Evolutionary conservation across 2,329 filamentous ascomycete species (phyloP).

Genomic region (Calonectria henricotiae): DNA sequence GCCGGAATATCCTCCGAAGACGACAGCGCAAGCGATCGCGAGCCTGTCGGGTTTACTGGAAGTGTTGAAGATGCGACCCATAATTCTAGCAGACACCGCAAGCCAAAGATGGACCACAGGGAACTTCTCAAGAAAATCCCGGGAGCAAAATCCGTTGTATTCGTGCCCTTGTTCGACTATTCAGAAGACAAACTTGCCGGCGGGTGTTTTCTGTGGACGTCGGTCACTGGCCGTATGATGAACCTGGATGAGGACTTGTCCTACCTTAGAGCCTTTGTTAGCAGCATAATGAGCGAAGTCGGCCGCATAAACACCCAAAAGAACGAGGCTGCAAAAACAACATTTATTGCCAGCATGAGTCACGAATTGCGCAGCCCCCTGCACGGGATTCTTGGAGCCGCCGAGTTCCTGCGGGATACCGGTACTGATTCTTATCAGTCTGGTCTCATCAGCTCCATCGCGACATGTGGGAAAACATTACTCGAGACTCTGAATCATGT

Average conservation of each 20-base stretch:
- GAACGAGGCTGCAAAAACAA: constrained; percentile 69
- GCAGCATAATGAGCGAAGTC: constrained; percentile 67
- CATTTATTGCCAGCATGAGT: constrained; percentile 74
- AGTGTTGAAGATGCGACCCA: background rate
- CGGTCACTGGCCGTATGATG: constrained; percentile 51
- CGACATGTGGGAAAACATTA: constrained; percentile 65
- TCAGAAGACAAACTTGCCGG: constrained; percentile 56
- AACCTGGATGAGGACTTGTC: constrained; percentile 58
- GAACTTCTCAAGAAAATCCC: constrained; percentile 57
- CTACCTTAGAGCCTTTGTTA: constrained; percentile 55
- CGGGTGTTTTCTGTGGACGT: constrained; percentile 45
- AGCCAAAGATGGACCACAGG: constrained; percentile 52
- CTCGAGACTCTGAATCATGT: constrained; percentile 68
- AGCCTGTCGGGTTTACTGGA: constrained; percentile 15
- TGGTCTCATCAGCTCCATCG: constrained; percentile 63
- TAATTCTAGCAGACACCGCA: constrained; percentile 34
- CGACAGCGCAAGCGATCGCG: constrained; percentile 53
- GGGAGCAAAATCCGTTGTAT: constrained; percentile 56
- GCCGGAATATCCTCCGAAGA: constrained; percentile 54
- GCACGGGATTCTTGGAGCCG: constrained; percentile 71
- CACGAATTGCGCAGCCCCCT: constrained; percentile 72
- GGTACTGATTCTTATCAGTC: constrained; percentile 58
- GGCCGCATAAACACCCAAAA: constrained; percentile 69
- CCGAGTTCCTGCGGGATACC: constrained; percentile 67
- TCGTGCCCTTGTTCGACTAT: constrained; percentile 58